Percentiles rank a stretch among this genome's conserved stretches.
These are phyloP conservation scores for Talaromyces sp. DNA, from an alignment of 2,329 filamentous ascomycete species.

Conservation along the genomic window DNA sequence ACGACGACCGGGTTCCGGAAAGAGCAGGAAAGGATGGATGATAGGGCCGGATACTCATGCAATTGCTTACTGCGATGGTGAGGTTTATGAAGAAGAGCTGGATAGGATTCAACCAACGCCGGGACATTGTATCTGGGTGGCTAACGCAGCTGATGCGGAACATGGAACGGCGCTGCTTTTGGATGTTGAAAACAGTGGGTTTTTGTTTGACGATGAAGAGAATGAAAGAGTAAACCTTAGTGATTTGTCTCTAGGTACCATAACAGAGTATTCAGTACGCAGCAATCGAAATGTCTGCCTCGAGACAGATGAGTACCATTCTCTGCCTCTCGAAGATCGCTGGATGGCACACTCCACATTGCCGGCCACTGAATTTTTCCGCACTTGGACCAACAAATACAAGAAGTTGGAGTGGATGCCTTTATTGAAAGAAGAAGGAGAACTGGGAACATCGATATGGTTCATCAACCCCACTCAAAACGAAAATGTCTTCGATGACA, in stretches of 20 bases:
- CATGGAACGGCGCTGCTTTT: constrained; percentile 8
- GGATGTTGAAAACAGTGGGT: constrained; percentile 10
- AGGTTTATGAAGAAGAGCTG: constrained; percentile 8
- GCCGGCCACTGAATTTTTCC: constrained; percentile 2
- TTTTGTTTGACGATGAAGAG: background rate
- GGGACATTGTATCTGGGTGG: constrained; percentile 16
- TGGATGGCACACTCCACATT: constrained; percentile 16
- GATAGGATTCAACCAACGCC: constrained; percentile 14
- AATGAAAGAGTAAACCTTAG: background rate
- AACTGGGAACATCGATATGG: constrained; percentile 4
- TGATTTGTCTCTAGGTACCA: constrained; percentile 2
- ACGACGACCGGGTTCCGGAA: background rate
- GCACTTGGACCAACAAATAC: constrained; percentile 6
- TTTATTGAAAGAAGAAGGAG: background rate
- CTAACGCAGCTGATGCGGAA: background rate
- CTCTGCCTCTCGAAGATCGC: constrained; percentile 9
- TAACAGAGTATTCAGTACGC: constrained; percentile 14
- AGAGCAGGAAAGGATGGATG: constrained; percentile 10
- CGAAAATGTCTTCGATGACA: background rate
- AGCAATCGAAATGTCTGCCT: constrained; percentile 7
- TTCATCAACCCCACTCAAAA: background rate
- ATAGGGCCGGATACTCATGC: constrained; percentile 1
- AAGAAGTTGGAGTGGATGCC: constrained; percentile 12
- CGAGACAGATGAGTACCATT: constrained; percentile 2
- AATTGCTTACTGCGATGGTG: constrained; percentile 15